Base-by-base conservation (phyloP, 2,329 filamentous ascomycete species). In the Phaeosphaeriaceae sp. region DNA sequence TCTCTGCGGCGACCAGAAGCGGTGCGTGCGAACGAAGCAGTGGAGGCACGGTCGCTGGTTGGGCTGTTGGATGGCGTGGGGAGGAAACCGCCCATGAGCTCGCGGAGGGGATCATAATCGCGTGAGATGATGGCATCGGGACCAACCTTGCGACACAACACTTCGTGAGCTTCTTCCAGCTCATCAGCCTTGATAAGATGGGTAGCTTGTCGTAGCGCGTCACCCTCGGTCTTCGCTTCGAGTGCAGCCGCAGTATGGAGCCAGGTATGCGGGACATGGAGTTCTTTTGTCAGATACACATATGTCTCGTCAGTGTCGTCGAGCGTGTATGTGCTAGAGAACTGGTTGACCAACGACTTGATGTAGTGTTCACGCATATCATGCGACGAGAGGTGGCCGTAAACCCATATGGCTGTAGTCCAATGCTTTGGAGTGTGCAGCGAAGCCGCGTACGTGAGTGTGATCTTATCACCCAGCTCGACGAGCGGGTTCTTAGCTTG, bases 231-330 rank as follows among this genome's bases (percentile, higher is more conserved):
- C 60, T 91, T 90, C 78, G 92, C 93, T 76, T 90, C 90, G 15
- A 94, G 83, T 13, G 93, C 93, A 72, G 93, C 91, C 19, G 95
- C 92, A 58, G 92, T 87, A 88, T 91, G 96, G 51, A 98, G 84
- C 93, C 94, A 96, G 3, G 85, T 77, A 1, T 84, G 78, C 0
- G 94, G 92, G 44, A 98, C 86, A 62, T 87, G 85, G 53, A 93
- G 86, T 31, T 86, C 87, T 46, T 84, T 80, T 0, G 85, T 85
- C 21, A 95, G 81, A 15, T 85, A 83, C 11, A 78, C 80, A 76
- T 88, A 92, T 53, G 78, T 83, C 17, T 79, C 73, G 61, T 85
- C 83, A 9, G 83, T 81, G 50, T 88, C 84, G 2, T 84, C 80
- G 7, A 88, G 85, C 10, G 79, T 78, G 51, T 96, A 87, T 19